Evolutionary conservation across 306 rosid genomes (phyloP), one percentile per base, ranked within the genome.

Genomic region (Casuarina cunninghamiana): DNA sequence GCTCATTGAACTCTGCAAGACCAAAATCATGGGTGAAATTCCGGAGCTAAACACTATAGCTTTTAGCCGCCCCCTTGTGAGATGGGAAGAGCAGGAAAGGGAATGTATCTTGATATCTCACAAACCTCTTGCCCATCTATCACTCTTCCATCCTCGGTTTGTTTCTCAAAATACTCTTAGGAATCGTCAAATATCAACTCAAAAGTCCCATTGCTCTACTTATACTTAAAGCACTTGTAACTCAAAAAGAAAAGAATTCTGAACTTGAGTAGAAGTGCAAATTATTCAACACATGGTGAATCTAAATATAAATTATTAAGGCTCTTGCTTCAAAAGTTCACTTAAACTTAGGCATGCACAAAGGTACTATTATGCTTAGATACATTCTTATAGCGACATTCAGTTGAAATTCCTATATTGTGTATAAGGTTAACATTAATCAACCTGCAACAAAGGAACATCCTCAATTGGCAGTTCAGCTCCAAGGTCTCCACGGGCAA

Each of bases 401-500:
- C n/a, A 61, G 65, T 71, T 38, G 38, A 69, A 78, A 21, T 63
- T 69, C 21, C 63, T 70, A 76, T 65, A 38, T 63, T 78, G 54
- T 51, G 78, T 49, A 72, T 38, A 42, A 13, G 16, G 2, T 39
- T n/a, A 74, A 49, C 44, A 53, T 74, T 54, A 55, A 54, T 74
- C 74, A 81, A 92, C 99, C 97, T 95, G 99, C 90, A 95, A 75
- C 57, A 92, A 76, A 80, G 99, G 97, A 85, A 95, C 97, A 15
- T 95, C 99, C 86, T 95, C 99, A 50, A 95, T 93, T 74, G 97
- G 99, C 81, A 93, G 99, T 81, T 95, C 99, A 78, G 99, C 99
- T 80, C 99, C 99, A 78, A 95, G 99, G 86, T 95, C 99, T 81
- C 98, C 98, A 67, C 97, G 99, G 89, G 99, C 99, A 76, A 91